Base-by-base conservation (phyloP, 352 stramenopile genomes). In the Pythium biforme region DNA sequence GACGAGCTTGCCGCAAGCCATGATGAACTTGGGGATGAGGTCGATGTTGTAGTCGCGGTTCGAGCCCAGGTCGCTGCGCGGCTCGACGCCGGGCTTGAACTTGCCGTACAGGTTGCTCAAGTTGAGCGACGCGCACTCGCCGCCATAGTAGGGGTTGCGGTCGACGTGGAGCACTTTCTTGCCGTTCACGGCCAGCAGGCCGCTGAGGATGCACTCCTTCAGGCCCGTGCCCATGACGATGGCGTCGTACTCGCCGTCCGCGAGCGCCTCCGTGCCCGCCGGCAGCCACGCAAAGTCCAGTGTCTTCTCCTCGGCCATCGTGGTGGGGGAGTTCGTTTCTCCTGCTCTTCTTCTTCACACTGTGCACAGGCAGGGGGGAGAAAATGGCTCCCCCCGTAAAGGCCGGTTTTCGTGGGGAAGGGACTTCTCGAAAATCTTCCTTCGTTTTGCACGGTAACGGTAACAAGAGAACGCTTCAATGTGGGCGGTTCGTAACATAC, bases 1-100 rank as follows among this genome's bases (percentile, higher is more conserved):
- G 25, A 99, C 98, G 22, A 99, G 86, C 73, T 99, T 99, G 61
- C 98, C 98, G 71, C 97, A 99, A 1, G 97, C 97, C 97, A 99
- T 99, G 76, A 99, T 99, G 72, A 99, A 99, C 84, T 99, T 99
- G 49, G 98, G 97, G 72, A 99, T 97, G 25, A 99, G 81, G 81
- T 99, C 98, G 54, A 99, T 97, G 76, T 99, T 99, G 87, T 99
- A 99, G 81, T 99, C 97, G 49, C 97, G 96, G 74, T 98, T 98
- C 39, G 90, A 95, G 55, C 97, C 97, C 31, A 99, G 75, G 20
- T 93, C 80, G 46, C 76, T 71, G 55, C 79, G 73, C 52, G 84
- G 77, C 58, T 81, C 63, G 55, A 89, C 69, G 7, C 76, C 79
- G 0, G 79, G 82, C 72, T 94, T 90, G 75, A 97, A 97, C 76